phyloP scores from a whole-genome alignment of 2,329 filamentous ascomycete genomes.

The Talaromyces piceae region DNA sequence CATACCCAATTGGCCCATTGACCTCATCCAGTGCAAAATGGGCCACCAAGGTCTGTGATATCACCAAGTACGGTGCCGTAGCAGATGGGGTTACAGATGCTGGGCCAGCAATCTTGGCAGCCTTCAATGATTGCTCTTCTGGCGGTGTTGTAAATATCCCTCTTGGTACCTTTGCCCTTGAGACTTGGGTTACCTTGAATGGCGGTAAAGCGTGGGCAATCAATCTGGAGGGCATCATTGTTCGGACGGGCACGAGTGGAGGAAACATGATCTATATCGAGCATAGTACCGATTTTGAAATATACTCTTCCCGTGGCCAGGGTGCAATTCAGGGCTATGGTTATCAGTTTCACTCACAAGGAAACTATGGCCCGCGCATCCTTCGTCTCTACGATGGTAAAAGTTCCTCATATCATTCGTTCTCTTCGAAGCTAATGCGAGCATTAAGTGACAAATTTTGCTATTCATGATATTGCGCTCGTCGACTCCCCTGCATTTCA shows the following conservation, averaged over 20 bases:
- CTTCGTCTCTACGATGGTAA: conserved; percentile 36
- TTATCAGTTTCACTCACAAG: conserved; percentile 38
- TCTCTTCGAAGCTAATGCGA: not conserved
- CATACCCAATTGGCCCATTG: conserved; percentile 6
- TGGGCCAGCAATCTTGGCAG: conserved; percentile 8
- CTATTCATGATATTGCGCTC: conserved; percentile 43
- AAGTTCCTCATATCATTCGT: conserved; percentile 2
- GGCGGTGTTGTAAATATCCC: conserved; percentile 46
- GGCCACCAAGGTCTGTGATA: conserved; percentile 35
- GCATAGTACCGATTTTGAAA: conserved; percentile 37
- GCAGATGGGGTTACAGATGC: conserved; percentile 42
- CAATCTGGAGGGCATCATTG: conserved; percentile 38
- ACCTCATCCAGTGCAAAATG: conserved; percentile 11
- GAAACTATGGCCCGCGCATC: conserved; percentile 39
- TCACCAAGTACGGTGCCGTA: conserved; percentile 44
- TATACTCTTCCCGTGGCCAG: conserved; percentile 42
- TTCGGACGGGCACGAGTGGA: conserved; percentile 4
- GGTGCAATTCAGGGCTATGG: conserved; percentile 43
- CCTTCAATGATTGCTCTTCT: conserved; percentile 31
- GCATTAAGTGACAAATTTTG: conserved; percentile 34
- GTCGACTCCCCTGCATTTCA: conserved; percentile 46
- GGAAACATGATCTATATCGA: conserved; percentile 10
- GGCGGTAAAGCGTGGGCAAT: conserved; percentile 41
- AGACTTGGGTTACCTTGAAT: conserved; percentile 40
- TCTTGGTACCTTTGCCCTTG: conserved; percentile 40